A percentile compares a stretch with the other conserved stretches of the same genome.
Evolutionary conservation across 2,329 filamentous ascomycete genomes (phyloP).

Genomic region (Colletotrichum sp.): DNA sequence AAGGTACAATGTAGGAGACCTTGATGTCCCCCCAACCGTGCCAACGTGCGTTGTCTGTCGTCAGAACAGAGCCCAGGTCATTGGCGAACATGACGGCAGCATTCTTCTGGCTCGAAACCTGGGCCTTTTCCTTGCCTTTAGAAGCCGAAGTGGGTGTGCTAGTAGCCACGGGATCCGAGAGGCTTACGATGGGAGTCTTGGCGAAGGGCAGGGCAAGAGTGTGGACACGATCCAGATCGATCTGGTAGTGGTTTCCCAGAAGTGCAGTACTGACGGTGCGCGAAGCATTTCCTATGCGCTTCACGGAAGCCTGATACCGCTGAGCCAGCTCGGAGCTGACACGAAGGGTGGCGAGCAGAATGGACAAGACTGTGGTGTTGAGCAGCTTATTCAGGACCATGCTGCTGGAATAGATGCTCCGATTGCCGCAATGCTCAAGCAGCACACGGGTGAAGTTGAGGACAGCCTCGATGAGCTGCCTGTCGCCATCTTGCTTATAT

Average conservation of each 20-base stretch:
- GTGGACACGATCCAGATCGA: constrained; percentile 79
- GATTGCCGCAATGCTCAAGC: constrained; percentile 93
- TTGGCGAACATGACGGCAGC: constrained; percentile 74
- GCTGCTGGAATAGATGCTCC: constrained; percentile 95
- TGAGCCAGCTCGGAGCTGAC: constrained; percentile 87
- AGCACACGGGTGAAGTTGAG: constrained; percentile 86
- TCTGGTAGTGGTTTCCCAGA: constrained; percentile 83
- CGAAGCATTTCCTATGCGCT: constrained; percentile 69
- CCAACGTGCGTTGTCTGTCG: constrained; percentile 64
- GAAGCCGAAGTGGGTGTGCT: constrained; percentile 56
- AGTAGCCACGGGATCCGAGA: constrained; percentile 54
- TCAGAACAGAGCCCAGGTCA: constrained; percentile 78
- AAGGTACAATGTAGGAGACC: constrained; percentile 64
- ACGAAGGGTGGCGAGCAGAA: constrained; percentile 79
- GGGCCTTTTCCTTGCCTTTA: constrained; percentile 79
- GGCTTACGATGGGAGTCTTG: constrained; percentile 66
- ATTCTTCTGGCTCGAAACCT: constrained; percentile 44
- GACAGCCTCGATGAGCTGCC: constrained; percentile 77
- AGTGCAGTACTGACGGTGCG: constrained; percentile 73
- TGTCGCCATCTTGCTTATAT: constrained; percentile 77
- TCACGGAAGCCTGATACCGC: constrained; percentile 88
- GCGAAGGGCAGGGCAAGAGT: constrained; percentile 83
- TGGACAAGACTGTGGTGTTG: constrained; percentile 80
- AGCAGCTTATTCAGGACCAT: constrained; percentile 86
- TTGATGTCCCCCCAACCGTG: constrained; percentile 81